A percentile compares a stretch with the other conserved stretches of the same genome.
Evolutionary conservation across 1,139 yeast genomes (phyloP).

Genomic region (Zygosaccharomyces sapae): DNA sequence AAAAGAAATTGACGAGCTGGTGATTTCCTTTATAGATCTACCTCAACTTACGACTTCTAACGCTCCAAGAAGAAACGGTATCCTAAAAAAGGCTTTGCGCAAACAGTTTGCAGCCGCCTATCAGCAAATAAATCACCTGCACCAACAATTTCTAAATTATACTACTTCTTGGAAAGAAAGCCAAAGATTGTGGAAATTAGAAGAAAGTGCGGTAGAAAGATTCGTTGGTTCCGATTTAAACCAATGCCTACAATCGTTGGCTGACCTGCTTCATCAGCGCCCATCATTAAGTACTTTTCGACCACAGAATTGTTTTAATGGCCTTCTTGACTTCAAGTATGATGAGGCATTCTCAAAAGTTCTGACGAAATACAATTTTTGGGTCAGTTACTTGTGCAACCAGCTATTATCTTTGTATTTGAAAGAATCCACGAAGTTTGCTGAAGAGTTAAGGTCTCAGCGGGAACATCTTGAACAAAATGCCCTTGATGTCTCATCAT

Average conservation of each 20-base stretch:
- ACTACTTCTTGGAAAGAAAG: constrained; percentile 1
- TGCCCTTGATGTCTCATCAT: constrained; percentile 2
- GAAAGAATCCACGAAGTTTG: constrained; percentile 4
- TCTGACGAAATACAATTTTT: constrained; percentile 15
- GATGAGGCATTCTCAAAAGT: constrained; percentile 3
- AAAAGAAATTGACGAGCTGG: constrained; percentile 3
- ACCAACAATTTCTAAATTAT: background rate
- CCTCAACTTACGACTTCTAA: background rate
- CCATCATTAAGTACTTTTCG: background rate
- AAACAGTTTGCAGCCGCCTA: background rate
- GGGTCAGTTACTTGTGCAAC: constrained; percentile 16
- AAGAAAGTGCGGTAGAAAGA: constrained; percentile 3
- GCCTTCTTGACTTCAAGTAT: background rate
- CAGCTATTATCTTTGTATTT: constrained; percentile 11
- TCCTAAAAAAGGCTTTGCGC: background rate
- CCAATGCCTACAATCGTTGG: constrained; percentile 3
- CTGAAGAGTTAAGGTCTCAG: constrained; percentile 6
- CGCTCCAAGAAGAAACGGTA: background rate
- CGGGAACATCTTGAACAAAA: constrained; percentile 5
- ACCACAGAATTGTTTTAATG: background rate
- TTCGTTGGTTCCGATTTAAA: constrained; percentile 1
- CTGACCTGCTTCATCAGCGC: background rate
- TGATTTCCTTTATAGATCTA: background rate
- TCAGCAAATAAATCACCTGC: constrained; percentile 1
- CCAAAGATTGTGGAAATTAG: constrained; percentile 4